Evolutionary conservation across 352 stramenopile genomes (phyloP).

Genomic region (Globisporangium nagaii): DNA sequence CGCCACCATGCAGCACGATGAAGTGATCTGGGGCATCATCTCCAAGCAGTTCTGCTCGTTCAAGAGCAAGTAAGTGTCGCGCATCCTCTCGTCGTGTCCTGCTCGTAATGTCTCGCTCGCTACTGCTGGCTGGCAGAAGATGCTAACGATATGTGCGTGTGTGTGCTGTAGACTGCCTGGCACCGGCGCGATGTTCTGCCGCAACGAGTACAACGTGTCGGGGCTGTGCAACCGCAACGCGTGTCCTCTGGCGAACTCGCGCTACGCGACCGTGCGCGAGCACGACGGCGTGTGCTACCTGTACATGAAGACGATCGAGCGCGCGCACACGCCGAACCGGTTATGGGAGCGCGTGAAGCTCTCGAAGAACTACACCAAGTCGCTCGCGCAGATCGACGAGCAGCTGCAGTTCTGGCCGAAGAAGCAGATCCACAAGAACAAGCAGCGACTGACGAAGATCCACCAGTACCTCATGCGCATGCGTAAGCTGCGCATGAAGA

Average conservation of each 20-base stretch:
- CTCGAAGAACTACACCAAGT: slow-evolving; percentile 96
- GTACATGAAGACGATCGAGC: slow-evolving; percentile 99
- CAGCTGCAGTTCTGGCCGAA: slow-evolving; percentile 98
- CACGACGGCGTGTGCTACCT: slow-evolving; percentile 94
- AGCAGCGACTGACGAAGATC: slow-evolving; percentile 99
- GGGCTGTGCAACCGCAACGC: slow-evolving; percentile 95
- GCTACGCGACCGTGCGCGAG: slow-evolving; percentile 98
- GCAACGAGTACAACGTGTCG: slow-evolving; percentile 97
- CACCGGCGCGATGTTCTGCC: slow-evolving; percentile 95
- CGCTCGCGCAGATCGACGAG: slow-evolving; percentile 92
- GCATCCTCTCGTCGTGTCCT: background rate
- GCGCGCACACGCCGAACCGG: slow-evolving; percentile 97
- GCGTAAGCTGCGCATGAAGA: slow-evolving; percentile 96
- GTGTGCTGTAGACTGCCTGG: slow-evolving; percentile 32
- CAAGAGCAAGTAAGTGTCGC: slow-evolving; percentile 97
- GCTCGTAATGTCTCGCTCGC: background rate
- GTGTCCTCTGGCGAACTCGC: slow-evolving; percentile 97
- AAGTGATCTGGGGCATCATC: slow-evolving; percentile 99
- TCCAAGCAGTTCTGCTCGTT: slow-evolving; percentile 99
- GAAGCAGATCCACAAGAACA: slow-evolving; percentile 97
- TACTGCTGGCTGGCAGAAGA: background rate
- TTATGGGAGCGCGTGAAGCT: slow-evolving; percentile 99
- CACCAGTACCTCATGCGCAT: slow-evolving; percentile 99
- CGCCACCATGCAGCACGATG: slow-evolving; percentile 91
- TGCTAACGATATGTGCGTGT: background rate